phyloP scores from a whole-genome alignment of 2,329 filamentous ascomycete species.

The Exophiala spinifera region DNA sequence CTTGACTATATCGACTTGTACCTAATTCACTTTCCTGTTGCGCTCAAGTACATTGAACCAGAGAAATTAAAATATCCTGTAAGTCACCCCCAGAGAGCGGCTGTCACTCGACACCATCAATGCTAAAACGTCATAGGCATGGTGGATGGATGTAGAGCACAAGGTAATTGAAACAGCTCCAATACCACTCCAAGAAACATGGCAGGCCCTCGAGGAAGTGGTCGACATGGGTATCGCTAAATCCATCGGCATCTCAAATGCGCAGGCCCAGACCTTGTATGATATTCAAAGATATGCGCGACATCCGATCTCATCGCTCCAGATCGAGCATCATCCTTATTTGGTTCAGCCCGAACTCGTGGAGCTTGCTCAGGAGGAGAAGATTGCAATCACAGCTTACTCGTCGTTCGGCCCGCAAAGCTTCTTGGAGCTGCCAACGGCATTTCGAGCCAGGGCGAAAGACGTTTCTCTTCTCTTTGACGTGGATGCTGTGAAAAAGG shows the following conservation, averaged over 20 bases:
- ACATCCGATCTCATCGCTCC: slow-evolving; percentile 70
- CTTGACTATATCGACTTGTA: slow-evolving; percentile 89
- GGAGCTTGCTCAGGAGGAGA: slow-evolving; percentile 64
- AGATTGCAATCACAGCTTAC: slow-evolving; percentile 76
- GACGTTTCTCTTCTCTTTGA: slow-evolving; percentile 69
- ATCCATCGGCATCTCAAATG: slow-evolving; percentile 80
- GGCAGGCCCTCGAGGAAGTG: slow-evolving; percentile 73
- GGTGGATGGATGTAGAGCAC: slow-evolving; percentile 62
- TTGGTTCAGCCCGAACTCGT: slow-evolving; percentile 71
- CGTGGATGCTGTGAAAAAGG: slow-evolving; percentile 59
- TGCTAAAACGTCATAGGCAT: slow-evolving; percentile 45
- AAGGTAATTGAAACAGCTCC: slow-evolving; percentile 57
- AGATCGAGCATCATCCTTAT: slow-evolving; percentile 90
- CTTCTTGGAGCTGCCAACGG: slow-evolving; percentile 65
- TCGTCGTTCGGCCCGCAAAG: slow-evolving; percentile 76
- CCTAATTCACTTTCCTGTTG: slow-evolving; percentile 84
- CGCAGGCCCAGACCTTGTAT: slow-evolving; percentile 72
- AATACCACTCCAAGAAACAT: slow-evolving; percentile 56
- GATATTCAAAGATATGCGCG: slow-evolving; percentile 76
- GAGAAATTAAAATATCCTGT: slow-evolving; percentile 69
- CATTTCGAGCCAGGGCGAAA: slow-evolving; percentile 61
- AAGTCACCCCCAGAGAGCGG: neutral
- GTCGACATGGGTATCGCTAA: slow-evolving; percentile 66
- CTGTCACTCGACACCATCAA: too few species aligned
- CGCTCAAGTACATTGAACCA: slow-evolving; percentile 82